Base-by-base conservation (phyloP, 2,329 filamentous ascomycete genomes). In the Hymenoscyphus linearis region DNA sequence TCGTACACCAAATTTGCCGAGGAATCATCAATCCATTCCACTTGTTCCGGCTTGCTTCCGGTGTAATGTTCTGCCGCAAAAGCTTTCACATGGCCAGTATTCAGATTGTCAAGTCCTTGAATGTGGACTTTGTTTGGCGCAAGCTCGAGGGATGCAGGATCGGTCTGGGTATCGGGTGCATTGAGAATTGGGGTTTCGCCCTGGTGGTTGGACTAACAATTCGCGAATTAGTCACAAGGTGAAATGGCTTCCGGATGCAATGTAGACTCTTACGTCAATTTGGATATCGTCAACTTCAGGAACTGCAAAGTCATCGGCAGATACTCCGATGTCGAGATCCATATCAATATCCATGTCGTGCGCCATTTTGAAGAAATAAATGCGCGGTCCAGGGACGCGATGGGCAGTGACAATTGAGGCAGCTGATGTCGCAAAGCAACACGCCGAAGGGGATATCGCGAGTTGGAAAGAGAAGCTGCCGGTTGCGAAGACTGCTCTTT, bases 11-110 rank as follows among this genome's bases (percentile, higher is more conserved):
- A 79, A 72, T 98, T 98, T 64, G 91, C 91, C 0, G 91, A 93
- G 6, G 85, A 87, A 74, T 99, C 95, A 73, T 98, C 91, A 67
- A 99, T 91, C 95, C 95, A 99, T 76, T 98, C 92, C 65, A 97
- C 80, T 64, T 84, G 82, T 60, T 83, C 78, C 60, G 86, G 79
- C 58, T 77, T 71, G 60, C 81, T 79, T 14, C 75, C 73, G 37
- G 80, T 77, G 70, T 83, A 91, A 73, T 95, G 84, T 65, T 90
- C 82, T 55, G 79, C 76, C 9, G 91, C 84, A 69, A 92, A 97
- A 62, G 82, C 79, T 68, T 89, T 87, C 68, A 98, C 88, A 65
- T 96, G 86, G 60, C 85, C 82, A 31, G 92, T 92, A 35, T 88
- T 90, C 72, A 98, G 79, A 52, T 88, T 85, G 71, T 96, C 89